Evolutionary conservation across 495 filamentous ascomycete genomes (phyloP).

Genomic region (Penicillium crystallinum): DNA sequence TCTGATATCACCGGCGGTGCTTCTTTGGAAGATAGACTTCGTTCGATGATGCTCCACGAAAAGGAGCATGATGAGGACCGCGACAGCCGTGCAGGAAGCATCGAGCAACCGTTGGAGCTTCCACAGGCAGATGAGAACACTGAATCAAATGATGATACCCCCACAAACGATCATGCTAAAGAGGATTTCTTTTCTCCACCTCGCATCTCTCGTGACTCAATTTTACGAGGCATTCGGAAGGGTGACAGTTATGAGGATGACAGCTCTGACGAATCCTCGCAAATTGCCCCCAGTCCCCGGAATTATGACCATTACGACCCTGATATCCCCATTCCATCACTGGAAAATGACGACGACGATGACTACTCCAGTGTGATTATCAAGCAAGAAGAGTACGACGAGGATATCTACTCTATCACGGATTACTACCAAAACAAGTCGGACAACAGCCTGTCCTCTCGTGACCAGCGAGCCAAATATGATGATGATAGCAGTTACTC

Average conservation of each 20-base stretch:
- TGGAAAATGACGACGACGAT: slow-evolving; percentile 51
- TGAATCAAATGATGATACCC: background rate
- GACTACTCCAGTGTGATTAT: slow-evolving; percentile 60
- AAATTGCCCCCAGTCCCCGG: slow-evolving; percentile 49
- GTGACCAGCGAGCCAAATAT: slow-evolving; percentile 37
- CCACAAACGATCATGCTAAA: background rate
- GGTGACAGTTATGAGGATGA: slow-evolving; percentile 55
- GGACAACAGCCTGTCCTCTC: slow-evolving; percentile 44
- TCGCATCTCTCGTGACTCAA: slow-evolving; percentile 88
- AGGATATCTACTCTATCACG: slow-evolving; percentile 67
- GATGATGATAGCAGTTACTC: slow-evolving; percentile 51
- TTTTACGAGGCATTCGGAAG: slow-evolving; percentile 80
- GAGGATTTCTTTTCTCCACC: slow-evolving; percentile 46
- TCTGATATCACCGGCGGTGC: slow-evolving; percentile 66
- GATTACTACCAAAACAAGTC: slow-evolving; percentile 46
- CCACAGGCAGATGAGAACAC: background rate
- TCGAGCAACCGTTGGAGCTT: background rate
- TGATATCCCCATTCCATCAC: slow-evolving; percentile 77
- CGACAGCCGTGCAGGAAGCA: slow-evolving; percentile 2
- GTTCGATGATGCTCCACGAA: slow-evolving; percentile 70
- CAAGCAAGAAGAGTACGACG: slow-evolving; percentile 58
- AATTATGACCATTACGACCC: slow-evolving; percentile 63
- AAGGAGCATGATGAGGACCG: slow-evolving; percentile 53
- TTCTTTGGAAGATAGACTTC: slow-evolving; percentile 75
- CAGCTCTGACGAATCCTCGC: slow-evolving; percentile 55